Evolutionary conservation across 2,329 filamentous ascomycete genomes (phyloP), one percentile per base, ranked within the genome.

Genomic region (Sclerotinia glacialis): DNA sequence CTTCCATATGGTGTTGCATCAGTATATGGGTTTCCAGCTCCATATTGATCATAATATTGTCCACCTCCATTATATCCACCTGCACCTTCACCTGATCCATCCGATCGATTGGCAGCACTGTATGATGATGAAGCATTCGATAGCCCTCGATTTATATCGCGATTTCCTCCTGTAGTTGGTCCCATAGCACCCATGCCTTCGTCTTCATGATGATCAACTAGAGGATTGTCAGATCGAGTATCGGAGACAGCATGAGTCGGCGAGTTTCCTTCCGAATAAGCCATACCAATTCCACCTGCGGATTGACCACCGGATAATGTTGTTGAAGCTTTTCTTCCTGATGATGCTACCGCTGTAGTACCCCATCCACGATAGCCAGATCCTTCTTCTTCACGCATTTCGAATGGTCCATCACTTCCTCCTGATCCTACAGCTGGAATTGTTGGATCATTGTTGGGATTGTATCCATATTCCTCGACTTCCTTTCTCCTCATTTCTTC

Each of bases 61-160:
- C 78, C 79, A 47, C 78, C 79, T 52, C 80, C 80, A 72, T 85
- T 85, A 50, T 80, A 82, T 26, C 73, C 74, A 58, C 73, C 71
- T 16, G 71, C 67, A 65, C 80, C 78, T 28, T 88, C 86, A 16
- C 77, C 83, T 12, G 87, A 89, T 12, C 83, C 85, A 67, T 90
- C 88, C 0, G 94, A 97, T 68, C 86, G 86, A 54, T 87, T 88
- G 9, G 87, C 90, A 16, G 89, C 89, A 70, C 93, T 97, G 80
- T 98, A 99, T 1, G 92, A 93, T 0, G 95, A 98, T 0, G 95
- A 99, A 7, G 95, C 95, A 75, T 98, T 98, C 7, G 94, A 98
- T 2, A 92, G 89, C 1, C 95, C 95, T 64, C 95, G 90, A 71
- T 90, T 91, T 46, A 98, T 90, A 71, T 92, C 91, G 63, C 86